These are phyloP conservation scores for Rubia balearica DNA, from an alignment of 305 asterid species.

Conservation along the genomic window DNA sequence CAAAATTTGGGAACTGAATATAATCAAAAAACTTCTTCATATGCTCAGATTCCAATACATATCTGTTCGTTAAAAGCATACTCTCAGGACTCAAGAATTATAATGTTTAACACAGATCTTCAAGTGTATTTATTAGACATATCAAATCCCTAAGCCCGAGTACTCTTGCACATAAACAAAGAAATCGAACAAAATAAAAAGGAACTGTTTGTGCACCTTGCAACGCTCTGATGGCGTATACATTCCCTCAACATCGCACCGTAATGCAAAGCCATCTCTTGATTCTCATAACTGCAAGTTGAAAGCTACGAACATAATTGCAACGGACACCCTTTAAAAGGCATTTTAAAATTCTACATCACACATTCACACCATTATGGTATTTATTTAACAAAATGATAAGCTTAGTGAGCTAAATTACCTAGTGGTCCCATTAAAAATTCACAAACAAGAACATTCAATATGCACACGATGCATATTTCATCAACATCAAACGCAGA, in stretches of 20 bases:
- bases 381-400: too few relatives aligned
- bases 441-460: not conserved
- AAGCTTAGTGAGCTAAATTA: not conserved
- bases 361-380: not conserved
- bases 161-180: not conserved
- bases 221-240: conserved; percentile 90
- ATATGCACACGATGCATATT: not conserved
- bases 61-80: conserved; percentile 34
- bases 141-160: not conserved
- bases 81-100: not conserved
- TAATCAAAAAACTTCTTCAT: conserved; percentile 81
- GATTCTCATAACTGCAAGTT: conserved; percentile 52
- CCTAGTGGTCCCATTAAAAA: not conserved
- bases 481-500: not conserved
- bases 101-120: not conserved
- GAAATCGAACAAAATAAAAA: not conserved
- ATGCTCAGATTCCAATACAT: conserved; percentile 89
- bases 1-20: conserved; percentile 80
- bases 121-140: not conserved
- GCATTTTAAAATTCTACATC: not conserved
- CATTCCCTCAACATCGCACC: conserved; percentile 82
- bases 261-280: conserved; percentile 87
- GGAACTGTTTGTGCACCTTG: conserved; percentile 43
- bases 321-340: not conserved
- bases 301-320: not conserved